These are phyloP conservation scores for Lophiotrema nucula DNA, from an alignment of 495 filamentous ascomycete genomes.

Conservation along the genomic window DNA sequence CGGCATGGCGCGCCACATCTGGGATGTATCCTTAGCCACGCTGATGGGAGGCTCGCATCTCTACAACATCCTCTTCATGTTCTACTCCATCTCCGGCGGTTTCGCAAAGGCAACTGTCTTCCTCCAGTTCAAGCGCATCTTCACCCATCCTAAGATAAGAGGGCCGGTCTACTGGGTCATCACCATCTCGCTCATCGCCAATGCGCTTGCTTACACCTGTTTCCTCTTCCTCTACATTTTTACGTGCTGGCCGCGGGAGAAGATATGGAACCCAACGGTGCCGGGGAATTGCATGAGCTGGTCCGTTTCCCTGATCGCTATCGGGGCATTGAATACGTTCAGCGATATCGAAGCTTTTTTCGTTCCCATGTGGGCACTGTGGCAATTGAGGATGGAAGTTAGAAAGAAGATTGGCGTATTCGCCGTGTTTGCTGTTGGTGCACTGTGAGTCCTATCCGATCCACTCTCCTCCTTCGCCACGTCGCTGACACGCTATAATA, in stretches of 20 bases:
- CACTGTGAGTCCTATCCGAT: too few relatives aligned
- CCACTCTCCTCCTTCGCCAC: too few relatives aligned
- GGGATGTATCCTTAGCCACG: too few relatives aligned
- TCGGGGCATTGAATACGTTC: background rate
- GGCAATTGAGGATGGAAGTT: background rate
- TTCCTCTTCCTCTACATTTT: background rate
- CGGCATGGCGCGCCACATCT: background rate
- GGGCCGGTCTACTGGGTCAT: background rate
- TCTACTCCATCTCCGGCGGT: background rate
- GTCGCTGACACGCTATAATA: too few relatives aligned
- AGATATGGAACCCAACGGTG: background rate
- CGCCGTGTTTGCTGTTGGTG: background rate
- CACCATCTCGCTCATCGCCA: background rate
- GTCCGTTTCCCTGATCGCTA: too few relatives aligned
- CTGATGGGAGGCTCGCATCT: too few relatives aligned
- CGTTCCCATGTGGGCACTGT: background rate
- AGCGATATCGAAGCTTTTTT: background rate
- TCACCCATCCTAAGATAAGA: background rate
- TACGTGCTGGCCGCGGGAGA: background rate
- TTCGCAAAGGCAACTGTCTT: background rate
- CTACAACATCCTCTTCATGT: background rate
- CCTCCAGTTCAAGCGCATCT: background rate
- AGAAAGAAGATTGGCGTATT: background rate
- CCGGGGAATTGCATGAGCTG: background rate
- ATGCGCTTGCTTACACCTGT: background rate